These are phyloP conservation scores for Tolypocladium endophyticum DNA, from an alignment of 2,329 filamentous ascomycete species.

Conservation along the genomic window DNA sequence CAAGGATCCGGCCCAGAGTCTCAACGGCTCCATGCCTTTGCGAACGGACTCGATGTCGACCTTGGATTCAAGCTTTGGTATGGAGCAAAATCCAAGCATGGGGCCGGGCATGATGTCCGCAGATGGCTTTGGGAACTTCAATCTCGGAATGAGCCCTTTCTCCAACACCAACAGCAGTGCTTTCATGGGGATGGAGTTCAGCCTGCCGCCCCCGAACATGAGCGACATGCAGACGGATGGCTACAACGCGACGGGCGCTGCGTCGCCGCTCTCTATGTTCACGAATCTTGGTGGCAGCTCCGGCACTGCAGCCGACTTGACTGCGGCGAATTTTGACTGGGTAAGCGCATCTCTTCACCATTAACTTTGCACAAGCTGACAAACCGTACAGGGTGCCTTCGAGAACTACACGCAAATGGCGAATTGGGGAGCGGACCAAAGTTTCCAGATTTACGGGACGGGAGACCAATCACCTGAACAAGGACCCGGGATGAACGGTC, in stretches of 20 bases:
- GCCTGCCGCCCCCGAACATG: slow-evolving; percentile 18
- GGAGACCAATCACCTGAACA: slow-evolving; percentile 15
- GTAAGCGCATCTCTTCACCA: slow-evolving; percentile 25
- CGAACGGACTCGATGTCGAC: slow-evolving; percentile 14
- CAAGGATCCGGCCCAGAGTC: slow-evolving; percentile 19
- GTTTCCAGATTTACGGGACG: slow-evolving; percentile 38
- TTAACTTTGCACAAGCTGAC: slow-evolving; percentile 12
- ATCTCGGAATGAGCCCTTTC: slow-evolving; percentile 16
- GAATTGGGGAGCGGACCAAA: slow-evolving; percentile 40
- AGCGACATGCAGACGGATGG: slow-evolving; percentile 20
- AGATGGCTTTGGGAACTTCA: slow-evolving; percentile 15
- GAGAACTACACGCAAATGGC: slow-evolving; percentile 46
- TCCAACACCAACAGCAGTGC: slow-evolving; percentile 25
- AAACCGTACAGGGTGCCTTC: slow-evolving; percentile 34
- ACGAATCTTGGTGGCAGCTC: slow-evolving; percentile 26
- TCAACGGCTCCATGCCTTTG: slow-evolving; percentile 4
- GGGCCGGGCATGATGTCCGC: slow-evolving; percentile 13
- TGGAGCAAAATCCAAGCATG: slow-evolving; percentile 20
- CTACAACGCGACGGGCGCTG: slow-evolving; percentile 14
- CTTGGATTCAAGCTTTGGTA: slow-evolving; percentile 28
- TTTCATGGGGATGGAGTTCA: slow-evolving; percentile 35
- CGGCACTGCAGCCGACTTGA: slow-evolving; percentile 28
- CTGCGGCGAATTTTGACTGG: slow-evolving; percentile 45
- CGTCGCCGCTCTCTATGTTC: slow-evolving; percentile 44
- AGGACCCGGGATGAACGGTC: slow-evolving; percentile 11